Evolutionary conservation across 2,329 filamentous ascomycete genomes (phyloP).

Genomic region (Pseudonectria buxi): DNA sequence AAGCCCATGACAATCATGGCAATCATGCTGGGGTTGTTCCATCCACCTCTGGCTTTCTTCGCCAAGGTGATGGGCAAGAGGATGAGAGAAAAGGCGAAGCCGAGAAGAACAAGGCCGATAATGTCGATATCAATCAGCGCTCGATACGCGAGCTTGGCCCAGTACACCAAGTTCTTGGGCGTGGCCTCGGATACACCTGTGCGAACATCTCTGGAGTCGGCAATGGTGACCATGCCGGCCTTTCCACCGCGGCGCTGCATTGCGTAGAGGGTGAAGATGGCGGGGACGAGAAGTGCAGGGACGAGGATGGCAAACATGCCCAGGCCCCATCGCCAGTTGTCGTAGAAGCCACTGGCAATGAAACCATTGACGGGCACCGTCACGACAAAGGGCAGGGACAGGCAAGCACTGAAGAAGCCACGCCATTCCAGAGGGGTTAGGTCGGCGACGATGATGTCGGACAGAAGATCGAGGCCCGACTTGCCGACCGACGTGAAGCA

Average conservation of each 20-base stretch:
- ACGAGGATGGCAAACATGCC: constrained; percentile 57
- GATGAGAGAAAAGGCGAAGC: constrained; percentile 50
- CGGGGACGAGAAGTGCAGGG: constrained; percentile 49
- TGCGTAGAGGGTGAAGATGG: constrained; percentile 47
- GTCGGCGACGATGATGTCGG: constrained; percentile 32
- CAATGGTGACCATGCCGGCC: constrained; percentile 38
- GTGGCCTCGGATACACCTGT: constrained; percentile 7
- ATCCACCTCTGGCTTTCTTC: constrained; percentile 25
- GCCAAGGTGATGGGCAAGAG: constrained; percentile 56
- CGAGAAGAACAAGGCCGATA: constrained; percentile 41
- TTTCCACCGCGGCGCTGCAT: constrained; percentile 54
- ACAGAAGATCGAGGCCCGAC: constrained; percentile 30
- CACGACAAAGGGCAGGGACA: constrained; percentile 26
- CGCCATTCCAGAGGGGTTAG: constrained; percentile 31
- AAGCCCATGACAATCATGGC: constrained; percentile 30
- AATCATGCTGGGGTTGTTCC: constrained; percentile 27
- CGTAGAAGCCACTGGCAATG: constrained; percentile 32
- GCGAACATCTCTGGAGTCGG: constrained; percentile 13
- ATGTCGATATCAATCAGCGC: constrained; percentile 24
- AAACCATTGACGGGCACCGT: constrained; percentile 35
- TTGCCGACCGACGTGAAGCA: constrained; percentile 32
- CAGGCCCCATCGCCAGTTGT: constrained; percentile 55
- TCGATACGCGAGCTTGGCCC: constrained; percentile 22
- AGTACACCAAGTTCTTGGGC: constrained; percentile 18
- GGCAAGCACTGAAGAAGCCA: constrained; percentile 26